Evolutionary conservation across 495 filamentous ascomycete species (phyloP), one percentile per base, ranked within the genome.

Genomic region (Niebla homalea): DNA sequence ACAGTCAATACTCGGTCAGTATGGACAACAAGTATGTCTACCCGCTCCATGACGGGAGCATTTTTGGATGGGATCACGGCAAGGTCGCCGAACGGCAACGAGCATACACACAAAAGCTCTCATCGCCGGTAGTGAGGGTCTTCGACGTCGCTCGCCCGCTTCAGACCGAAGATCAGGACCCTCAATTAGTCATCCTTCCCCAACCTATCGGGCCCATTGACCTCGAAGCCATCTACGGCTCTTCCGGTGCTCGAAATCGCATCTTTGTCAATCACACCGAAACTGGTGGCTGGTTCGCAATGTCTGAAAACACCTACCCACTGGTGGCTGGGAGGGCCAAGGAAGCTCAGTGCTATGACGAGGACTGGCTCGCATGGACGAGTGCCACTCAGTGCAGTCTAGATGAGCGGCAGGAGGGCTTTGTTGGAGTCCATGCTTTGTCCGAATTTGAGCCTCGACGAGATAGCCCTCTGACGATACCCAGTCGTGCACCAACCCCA

Each of bases 21-120:
- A 84, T 87, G 70, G 92, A 97, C 63, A 79, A 83, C 50, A 85
- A 82, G 38, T 94, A 96, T 65, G 80, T 97, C 21, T 88, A 89
- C 57, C 83, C 83, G 46, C 79, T 83, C 60, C 85, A 87, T 53
- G 85, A 97, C 64, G 92, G 92, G n/a, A 75, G 76, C 20, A 77
- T 95, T 7, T 78, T 92, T 54, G 87, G 86, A 2, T 82, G 88
- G 58, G 81, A 90, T 55, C 79, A 83, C 54, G 73, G 73, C 19
- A 67, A 71, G 19, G 70, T 71, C 53, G 67, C 71, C 47, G 56
- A 62, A 22, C 63, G 71, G 25, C 73, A 72, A 38, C 73, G 73
- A 18, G 53, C 63, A 1, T 87, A 78, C 58, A 73, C 76, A 0
- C 74, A 83, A 49, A 81, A 83, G 49, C 81, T 96, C 47, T 66